Base-by-base conservation (phyloP, 371 early-diverging fungal species). In the Sanchytrium tribonematis region DNA sequence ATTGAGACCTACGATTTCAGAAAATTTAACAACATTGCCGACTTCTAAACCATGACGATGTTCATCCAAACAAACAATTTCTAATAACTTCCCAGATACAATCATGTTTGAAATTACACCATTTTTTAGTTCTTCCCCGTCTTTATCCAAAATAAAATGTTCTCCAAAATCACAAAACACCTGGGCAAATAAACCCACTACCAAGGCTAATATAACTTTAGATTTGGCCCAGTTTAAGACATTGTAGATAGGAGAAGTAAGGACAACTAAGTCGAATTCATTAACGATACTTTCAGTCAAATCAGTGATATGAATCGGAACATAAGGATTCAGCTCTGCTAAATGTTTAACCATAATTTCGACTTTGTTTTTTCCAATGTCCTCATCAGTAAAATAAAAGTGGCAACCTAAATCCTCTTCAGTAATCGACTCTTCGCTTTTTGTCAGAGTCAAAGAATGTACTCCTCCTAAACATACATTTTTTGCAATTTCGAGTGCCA, bases 401-500 rank as follows among this genome's bases (percentile, higher is more conserved):
- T 71, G 29, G 28, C 22, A 22, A 5, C 30, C n/a, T 29, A 17
- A 66, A 71, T 30, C 29, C 27, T 31, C n/a, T 0, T 69, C 68
- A 22, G 66, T 22, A 72, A 29, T 80, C 73, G n/a, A 87, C 87
- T 48, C 83, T 80, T 66, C 78, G 80, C 30, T 85, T 83, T 76
- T 99, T 99, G 77, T 90, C 32, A 99, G 78, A 2, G 89, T 89
- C 5, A 99, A 93, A 71, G 89, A 89, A 77, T 94, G 95, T 72
- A 99, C 95, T 71, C 99, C 99, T 68, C 98, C 98, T 30, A 99
- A 84, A 73, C 93, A 84, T 67, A 99, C 85, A 79, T 99, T 98
- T 79, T 99, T 99, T 75, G 97, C 94, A 72, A 99, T 90, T 80
- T 99, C 99, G 68, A 93, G 88, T 71, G 98, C 99, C 71, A 98